Evolutionary conservation across 2,329 filamentous ascomycete genomes (phyloP), one percentile per base, ranked within the genome.

Genomic region (Microcyclospora tardicrescens): DNA sequence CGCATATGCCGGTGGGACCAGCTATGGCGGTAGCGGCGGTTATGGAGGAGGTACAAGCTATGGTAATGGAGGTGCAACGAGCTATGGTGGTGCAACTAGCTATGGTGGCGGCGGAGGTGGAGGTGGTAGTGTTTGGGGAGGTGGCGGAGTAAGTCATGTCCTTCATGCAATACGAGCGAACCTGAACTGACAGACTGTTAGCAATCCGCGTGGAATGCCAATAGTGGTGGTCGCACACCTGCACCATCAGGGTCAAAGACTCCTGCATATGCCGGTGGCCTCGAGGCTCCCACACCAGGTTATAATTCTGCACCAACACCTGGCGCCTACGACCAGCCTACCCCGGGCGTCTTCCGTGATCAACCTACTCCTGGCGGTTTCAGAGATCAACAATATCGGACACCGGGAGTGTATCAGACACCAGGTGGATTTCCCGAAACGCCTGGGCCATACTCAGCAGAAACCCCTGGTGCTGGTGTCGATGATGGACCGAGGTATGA

Each of bases 171-270:
- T 12, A 8, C 33, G 8, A 34, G 11, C 28, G 82, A 79, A 79
- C 42, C 28, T 12, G n/a, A 27, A 42, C 45, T 48, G 34, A 48
- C 40, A 24, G 36, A 13, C 10, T 5, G 5, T 32, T 46, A 59
- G 53, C 50, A 52, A 43, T 56, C 57, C 9, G 56, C 59, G 2
- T 63, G 59, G 58, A 59, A 57, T 42, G 50, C 60, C 29, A 58
- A 56, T 38, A 45, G 42, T 24, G 52, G 52, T 19, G 51, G 50
- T 32, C 54, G 59, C 28, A 63, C 61, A 28, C 81, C 84, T 2
- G 82, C 74, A 71, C 33, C 60, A 46, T 27, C 60, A 40, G 79
- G 80, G 6, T 79, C 75, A n/a, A 80, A 87, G 59, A 93, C 85
- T 1, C 86, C 86, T 2, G 79, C 75, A 1, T 86, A 82, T 55